phyloP scores from a whole-genome alignment of 257 asterid species.

The Lycium ferocissimum region DNA sequence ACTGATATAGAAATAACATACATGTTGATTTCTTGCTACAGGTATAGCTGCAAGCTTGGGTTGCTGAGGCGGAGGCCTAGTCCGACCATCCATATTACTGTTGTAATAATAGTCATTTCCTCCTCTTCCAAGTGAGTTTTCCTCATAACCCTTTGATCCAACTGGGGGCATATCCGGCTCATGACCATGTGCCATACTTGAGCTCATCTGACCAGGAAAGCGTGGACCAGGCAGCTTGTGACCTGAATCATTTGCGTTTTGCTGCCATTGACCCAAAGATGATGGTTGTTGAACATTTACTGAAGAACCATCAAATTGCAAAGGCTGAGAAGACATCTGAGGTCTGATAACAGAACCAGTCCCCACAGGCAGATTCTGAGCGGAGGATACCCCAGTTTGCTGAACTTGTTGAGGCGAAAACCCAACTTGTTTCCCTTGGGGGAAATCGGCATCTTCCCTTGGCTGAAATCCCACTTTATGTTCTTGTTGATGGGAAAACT shows the following conservation, averaged over 20 bases:
- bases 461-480: conserved; percentile 57
- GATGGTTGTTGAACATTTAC: conserved; percentile 60
- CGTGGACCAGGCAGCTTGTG: conserved; percentile 60
- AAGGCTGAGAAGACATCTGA: conserved; percentile 51
- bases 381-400: conserved; percentile 56
- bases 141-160: conserved; percentile 72
- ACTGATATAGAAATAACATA: conserved; percentile 37
- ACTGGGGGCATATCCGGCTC: conserved; percentile 59
- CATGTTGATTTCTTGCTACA: conserved; percentile 74
- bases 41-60: conserved; percentile 94
- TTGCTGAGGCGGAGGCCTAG: conserved; percentile 49
- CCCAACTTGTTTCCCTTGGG: conserved; percentile 67
- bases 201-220: conserved; percentile 69
- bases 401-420: conserved; percentile 68
- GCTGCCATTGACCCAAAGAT: conserved; percentile 53
- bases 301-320: conserved; percentile 55
- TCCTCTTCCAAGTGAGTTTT: conserved; percentile 61
- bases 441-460: conserved; percentile 59
- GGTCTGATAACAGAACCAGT: conserved; percentile 50
- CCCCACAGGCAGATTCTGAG: conserved; percentile 51
- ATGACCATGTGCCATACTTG: conserved; percentile 63
- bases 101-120: conserved; percentile 63
- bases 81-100: conserved; percentile 56
- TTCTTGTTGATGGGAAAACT: conserved; percentile 67
- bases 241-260: conserved; percentile 50